Evolutionary conservation across 106 monocot genomes (phyloP), one percentile per base, ranked within the genome.

Genomic region (Allium cepa): DNA sequence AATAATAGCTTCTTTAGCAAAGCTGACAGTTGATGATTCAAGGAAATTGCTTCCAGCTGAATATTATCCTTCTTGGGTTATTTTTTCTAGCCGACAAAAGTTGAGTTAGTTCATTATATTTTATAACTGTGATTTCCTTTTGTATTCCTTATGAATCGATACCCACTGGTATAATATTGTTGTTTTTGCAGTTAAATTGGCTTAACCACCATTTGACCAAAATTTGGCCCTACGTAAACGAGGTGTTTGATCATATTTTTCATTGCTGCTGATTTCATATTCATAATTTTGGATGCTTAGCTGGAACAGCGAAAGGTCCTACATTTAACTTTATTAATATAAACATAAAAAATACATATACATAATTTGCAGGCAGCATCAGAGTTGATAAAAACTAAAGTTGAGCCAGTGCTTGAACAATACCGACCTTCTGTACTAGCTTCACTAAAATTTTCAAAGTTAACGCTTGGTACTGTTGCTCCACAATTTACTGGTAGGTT

Each of bases 201-300:
- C 88, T 97, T 36, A 97, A 97, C 71, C 69, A 55, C 57, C 65
- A 97, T 15, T 65, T 97, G 47, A 83, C 66, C 47, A 89, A 97
- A 79, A 88, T 97, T n/a, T 97, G 96, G 96, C 96, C 92, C 69
- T 97, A 70, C 79, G 84, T 97, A 50, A 73, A 97, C 78, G 76
- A 92, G 92, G 96, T 97, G 58, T 26, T 28, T 22, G 49, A 26
- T 72, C 12, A 57, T 66, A 36, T 26, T 47, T 12, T 67, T 18
- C 27, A 36, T 3, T 16, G 50, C 63, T 10, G 7, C 8, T 53
- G 27, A 6, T 55, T 36, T 36, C 36, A 36, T 36, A 36, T 4
- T 36, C 36, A 36, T 36, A 4, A 36, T 36, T 36, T 36, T 36
- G 36, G 36, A 36, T 36, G 36, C 36, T 36, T 36, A 36, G 36